Evolutionary conservation across 2,329 filamentous ascomycete genomes (phyloP).

Genomic region (Ceratocystiopsis sp.): DNA sequence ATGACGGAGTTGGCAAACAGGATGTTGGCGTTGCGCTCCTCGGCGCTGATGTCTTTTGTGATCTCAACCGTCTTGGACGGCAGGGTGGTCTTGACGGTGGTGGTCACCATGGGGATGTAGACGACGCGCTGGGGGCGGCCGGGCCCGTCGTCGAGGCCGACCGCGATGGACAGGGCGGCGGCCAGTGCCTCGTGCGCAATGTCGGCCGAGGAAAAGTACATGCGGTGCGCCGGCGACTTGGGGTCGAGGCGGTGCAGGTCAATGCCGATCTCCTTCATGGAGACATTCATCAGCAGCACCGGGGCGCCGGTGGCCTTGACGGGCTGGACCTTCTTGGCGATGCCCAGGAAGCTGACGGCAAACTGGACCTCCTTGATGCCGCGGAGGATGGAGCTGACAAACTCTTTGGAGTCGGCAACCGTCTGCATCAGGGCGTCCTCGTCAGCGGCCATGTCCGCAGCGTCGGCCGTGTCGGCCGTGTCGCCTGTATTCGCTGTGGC

Average conservation of each 20-base stretch:
- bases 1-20: conserved; percentile 91
- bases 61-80: conserved; percentile 87
- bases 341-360: conserved; percentile 74
- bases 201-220: conserved; percentile 91
- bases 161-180: conserved; percentile 79
- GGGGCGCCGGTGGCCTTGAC: conserved; percentile 51
- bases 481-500: neutral
- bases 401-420: conserved; percentile 83
- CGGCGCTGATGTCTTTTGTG: conserved; percentile 49
- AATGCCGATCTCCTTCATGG: conserved; percentile 91
- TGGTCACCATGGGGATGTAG: conserved; percentile 95
- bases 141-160: conserved; percentile 81
- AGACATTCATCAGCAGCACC: conserved; percentile 59
- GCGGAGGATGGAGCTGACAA: conserved; percentile 72
- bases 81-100: conserved; percentile 81
- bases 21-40: conserved; percentile 88
- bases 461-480: neutral
- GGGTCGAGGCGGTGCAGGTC: conserved; percentile 84
- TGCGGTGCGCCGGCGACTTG: conserved; percentile 84
- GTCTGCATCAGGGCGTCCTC: conserved; percentile 58
- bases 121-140: conserved; percentile 72
- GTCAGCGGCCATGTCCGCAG: conserved; percentile 18
- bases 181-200: conserved; percentile 88
- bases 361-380: conserved; percentile 96
- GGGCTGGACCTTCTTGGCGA: conserved; percentile 63